Evolutionary conservation across 345 rosid genomes (phyloP).

Genomic region (Eucalyptus marginata): DNA sequence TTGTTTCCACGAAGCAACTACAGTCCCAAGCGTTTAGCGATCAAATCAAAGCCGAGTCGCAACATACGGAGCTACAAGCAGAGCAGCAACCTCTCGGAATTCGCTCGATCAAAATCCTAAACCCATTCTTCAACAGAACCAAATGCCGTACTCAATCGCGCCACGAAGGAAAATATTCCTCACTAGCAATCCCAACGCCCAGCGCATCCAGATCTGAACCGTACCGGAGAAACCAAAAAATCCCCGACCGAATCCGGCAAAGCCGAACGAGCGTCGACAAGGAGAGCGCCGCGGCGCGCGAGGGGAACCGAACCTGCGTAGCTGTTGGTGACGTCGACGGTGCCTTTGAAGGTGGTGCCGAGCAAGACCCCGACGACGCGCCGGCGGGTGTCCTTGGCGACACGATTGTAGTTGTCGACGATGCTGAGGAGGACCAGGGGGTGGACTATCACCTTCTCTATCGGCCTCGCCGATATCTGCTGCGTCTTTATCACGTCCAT

Average conservation of each 20-base stretch:
- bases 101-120: neutral
- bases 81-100: neutral
- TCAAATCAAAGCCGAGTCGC: neutral
- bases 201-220: neutral
- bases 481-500: conserved; percentile 97
- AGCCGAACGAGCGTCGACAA: neutral
- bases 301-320: conserved; percentile 47
- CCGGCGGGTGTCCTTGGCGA: conserved; percentile 82
- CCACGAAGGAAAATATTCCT: neutral
- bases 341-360: conserved; percentile 66
- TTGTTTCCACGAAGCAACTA: neutral
- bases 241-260: neutral
- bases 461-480: conserved; percentile 64
- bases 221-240: neutral
- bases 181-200: neutral
- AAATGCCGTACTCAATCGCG: neutral
- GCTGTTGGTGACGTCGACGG: conserved; percentile 89
- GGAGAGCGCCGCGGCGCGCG: neutral
- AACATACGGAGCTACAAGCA: neutral
- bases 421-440: conserved; percentile 95
- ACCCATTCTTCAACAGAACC: neutral
- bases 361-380: conserved; percentile 82
- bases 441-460: conserved; percentile 90
- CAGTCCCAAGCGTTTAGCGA: neutral
- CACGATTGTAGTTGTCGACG: conserved; percentile 92